These are phyloP conservation scores for Sporothrix pallida DNA, from an alignment of 2,329 filamentous ascomycete species.

Conservation along the genomic window DNA sequence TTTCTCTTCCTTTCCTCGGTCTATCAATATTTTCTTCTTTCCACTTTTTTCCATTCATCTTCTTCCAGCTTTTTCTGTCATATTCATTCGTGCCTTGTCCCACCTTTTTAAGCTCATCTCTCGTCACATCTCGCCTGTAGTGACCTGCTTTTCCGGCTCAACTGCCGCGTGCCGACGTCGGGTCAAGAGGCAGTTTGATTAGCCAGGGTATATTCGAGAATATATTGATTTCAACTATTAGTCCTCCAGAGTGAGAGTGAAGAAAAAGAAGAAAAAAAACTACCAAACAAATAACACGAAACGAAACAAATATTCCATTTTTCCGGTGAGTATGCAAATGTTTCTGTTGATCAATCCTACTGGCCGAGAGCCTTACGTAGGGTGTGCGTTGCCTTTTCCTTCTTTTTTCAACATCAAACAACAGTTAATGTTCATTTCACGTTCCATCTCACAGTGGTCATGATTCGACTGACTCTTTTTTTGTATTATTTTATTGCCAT, in stretches of 20 bases:
- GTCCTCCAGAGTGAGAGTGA: no score
- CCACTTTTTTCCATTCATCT: not conserved
- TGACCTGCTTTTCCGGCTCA: conserved; percentile 23
- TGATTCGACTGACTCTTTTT: no score
- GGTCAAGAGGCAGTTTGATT: not conserved
- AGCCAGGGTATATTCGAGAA: not conserved
- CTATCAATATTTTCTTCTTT: no score
- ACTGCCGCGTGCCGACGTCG: conserved; percentile 25
- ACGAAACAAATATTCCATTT: not conserved
- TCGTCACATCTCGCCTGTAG: conserved; percentile 17
- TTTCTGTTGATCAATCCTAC: not conserved
- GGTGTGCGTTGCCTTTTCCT: conserved; percentile 2
- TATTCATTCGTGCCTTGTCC: not conserved
- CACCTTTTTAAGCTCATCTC: no score
- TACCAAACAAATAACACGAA: not conserved
- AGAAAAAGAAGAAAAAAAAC: no score
- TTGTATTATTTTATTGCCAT: no score
- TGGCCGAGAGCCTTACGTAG: not conserved
- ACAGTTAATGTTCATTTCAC: not conserved
- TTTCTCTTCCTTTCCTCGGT: no score
- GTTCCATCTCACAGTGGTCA: no score
- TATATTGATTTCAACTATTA: not conserved
- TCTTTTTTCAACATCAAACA: not conserved
- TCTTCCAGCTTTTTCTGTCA: not conserved
- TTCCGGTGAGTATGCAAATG: not conserved